Evolutionary conservation across 1,139 yeast genomes (phyloP).

Genomic region (Taiozyma sp.): DNA sequence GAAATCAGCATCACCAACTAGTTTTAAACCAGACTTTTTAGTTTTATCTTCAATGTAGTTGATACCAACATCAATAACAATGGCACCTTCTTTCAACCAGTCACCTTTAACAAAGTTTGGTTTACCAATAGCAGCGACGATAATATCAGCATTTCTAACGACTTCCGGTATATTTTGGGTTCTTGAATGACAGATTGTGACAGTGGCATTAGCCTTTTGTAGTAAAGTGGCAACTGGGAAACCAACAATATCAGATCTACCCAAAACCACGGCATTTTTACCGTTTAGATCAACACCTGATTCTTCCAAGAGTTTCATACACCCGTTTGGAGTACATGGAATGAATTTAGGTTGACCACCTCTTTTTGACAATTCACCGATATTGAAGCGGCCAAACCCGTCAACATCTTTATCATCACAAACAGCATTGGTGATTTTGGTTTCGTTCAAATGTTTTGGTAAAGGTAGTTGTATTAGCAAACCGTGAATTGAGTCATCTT

Average conservation of each 20-base stretch:
- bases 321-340: slow-evolving; percentile 97
- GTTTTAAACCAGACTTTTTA: slow-evolving; percentile 75
- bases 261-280: slow-evolving; percentile 86
- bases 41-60: slow-evolving; percentile 75
- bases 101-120: slow-evolving; percentile 81
- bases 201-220: slow-evolving; percentile 84
- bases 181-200: slow-evolving; percentile 55
- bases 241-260: slow-evolving; percentile 96
- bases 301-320: slow-evolving; percentile 67
- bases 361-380: slow-evolving; percentile 87
- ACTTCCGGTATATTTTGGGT: slow-evolving; percentile 58
- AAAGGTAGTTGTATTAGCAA: slow-evolving; percentile 87
- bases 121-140: slow-evolving; percentile 87
- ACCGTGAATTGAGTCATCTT: slow-evolving; percentile 72
- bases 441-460: slow-evolving; percentile 78
- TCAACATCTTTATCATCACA: slow-evolving; percentile 84
- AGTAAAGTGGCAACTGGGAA: slow-evolving; percentile 84
- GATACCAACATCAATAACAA: slow-evolving; percentile 95
- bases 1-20: slow-evolving; percentile 94
- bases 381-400: slow-evolving; percentile 87
- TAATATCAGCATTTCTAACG: slow-evolving; percentile 76
- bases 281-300: slow-evolving; percentile 65
- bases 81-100: slow-evolving; percentile 81
- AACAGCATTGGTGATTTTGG: slow-evolving; percentile 72
- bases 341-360: slow-evolving; percentile 81